phyloP scores from a whole-genome alignment of 495 filamentous ascomycete species.

The Lasiosphaeria ovina region DNA sequence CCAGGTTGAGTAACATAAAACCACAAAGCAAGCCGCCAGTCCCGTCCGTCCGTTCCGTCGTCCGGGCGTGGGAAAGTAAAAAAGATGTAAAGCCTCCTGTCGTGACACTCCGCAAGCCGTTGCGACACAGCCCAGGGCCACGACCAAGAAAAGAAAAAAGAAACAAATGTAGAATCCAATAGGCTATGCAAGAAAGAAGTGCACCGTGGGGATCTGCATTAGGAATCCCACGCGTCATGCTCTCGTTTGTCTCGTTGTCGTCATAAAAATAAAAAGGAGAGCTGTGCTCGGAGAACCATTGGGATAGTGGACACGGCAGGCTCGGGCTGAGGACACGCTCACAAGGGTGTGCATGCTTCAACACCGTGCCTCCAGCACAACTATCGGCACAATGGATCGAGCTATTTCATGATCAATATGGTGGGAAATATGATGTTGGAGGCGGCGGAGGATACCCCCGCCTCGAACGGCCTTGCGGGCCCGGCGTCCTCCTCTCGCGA shows the following conservation, averaged over 20 bases:
- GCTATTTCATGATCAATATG: conserved; percentile 6
- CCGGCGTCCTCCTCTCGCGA: conserved; percentile 35
- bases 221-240: conserved; percentile 17
- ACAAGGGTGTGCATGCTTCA: neutral
- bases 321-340: neutral
- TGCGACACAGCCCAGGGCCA: neutral
- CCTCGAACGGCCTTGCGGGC: conserved; percentile 23
- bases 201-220: neutral
- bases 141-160: conserved; percentile 1
- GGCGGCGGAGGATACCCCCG: conserved; percentile 27
- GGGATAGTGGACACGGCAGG: conserved; percentile 11
- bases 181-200: conserved; percentile 3
- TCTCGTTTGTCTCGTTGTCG: conserved; percentile 22
- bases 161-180: neutral
- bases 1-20: conserved; percentile 4
- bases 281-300: neutral
- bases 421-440: conserved; percentile 23
- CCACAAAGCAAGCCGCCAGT: neutral
- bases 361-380: too few species aligned
- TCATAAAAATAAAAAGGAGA: conserved; percentile 2
- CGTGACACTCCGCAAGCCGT: neutral
- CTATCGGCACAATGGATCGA: neutral
- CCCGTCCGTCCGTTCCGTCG: conserved; percentile 9
- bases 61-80: neutral
- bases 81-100: conserved; percentile 2